A percentile compares a stretch with the other conserved stretches of the same genome.
phyloP scores from a whole-genome alignment of 805 yeast genomes.

The Yamadazyma endophytica region DNA sequence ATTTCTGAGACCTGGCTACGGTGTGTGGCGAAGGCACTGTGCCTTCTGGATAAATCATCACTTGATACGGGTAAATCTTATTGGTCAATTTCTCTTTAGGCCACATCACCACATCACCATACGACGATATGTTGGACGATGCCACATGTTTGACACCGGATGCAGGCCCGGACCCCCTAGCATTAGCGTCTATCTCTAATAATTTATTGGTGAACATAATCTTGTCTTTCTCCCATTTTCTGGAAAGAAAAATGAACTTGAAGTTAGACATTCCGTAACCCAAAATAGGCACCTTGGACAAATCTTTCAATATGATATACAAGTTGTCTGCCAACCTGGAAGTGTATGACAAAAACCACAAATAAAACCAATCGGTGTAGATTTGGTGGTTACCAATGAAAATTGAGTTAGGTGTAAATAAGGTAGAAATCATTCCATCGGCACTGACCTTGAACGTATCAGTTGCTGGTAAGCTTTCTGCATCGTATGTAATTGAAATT shows the following conservation, averaged over 20 bases:
- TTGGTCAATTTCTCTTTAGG: slow-evolving; percentile 22
- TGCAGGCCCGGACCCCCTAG: slow-evolving; percentile 53
- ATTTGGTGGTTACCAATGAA: slow-evolving; percentile 89
- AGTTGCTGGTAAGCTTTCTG: slow-evolving; percentile 16
- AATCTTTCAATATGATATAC: slow-evolving; percentile 72
- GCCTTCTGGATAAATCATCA: slow-evolving; percentile 90
- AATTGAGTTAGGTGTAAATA: slow-evolving; percentile 50
- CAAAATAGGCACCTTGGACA: slow-evolving; percentile 68
- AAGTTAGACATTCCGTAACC: slow-evolving; percentile 85
- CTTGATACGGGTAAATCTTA: slow-evolving; percentile 46
- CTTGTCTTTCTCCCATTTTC: slow-evolving; percentile 85
- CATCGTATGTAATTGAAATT: slow-evolving; percentile 48
- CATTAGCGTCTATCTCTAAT: slow-evolving; percentile 54
- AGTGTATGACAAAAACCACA: slow-evolving; percentile 83
- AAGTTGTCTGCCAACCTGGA: slow-evolving; percentile 61
- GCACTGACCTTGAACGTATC: slow-evolving; percentile 24
- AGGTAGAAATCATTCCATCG: slow-evolving; percentile 17
- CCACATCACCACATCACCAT: slow-evolving; percentile 20
- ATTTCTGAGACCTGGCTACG: slow-evolving; percentile 50
- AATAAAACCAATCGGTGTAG: slow-evolving; percentile 87
- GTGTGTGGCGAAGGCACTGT: slow-evolving; percentile 77
- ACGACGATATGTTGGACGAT: slow-evolving; percentile 18
- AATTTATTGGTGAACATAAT: slow-evolving; percentile 52
- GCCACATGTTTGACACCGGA: slow-evolving; percentile 34
- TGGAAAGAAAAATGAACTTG: slow-evolving; percentile 71